phyloP scores from a whole-genome alignment of 1,139 yeast genomes.

The Candida sp. region DNA sequence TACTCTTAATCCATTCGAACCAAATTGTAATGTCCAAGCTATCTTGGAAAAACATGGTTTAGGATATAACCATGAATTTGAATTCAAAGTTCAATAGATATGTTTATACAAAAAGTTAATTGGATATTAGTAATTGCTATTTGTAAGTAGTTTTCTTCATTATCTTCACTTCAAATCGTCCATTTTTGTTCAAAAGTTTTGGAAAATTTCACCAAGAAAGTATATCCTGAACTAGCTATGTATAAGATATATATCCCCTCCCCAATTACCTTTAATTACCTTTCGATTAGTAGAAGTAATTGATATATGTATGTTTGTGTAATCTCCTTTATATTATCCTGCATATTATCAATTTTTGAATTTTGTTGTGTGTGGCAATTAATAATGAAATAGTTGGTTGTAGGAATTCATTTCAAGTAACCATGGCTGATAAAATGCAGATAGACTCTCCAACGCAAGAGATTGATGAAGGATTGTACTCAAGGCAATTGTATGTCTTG shows the following conservation, averaged over 20 bases:
- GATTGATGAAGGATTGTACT: constrained; percentile 86
- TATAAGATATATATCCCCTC: too few relatives aligned
- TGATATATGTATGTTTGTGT: neutral
- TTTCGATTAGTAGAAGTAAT: too few relatives aligned
- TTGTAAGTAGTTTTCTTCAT: too few relatives aligned
- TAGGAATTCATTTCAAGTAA: neutral
- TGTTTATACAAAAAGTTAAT: neutral
- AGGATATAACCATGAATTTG: constrained; percentile 2
- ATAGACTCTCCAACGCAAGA: constrained; percentile 50
- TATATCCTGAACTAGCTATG: too few relatives aligned
- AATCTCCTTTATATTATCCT: neutral
- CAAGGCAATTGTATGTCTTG: constrained; percentile 90
- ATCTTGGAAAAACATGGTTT: constrained; percentile 8
- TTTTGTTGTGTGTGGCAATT: neutral
- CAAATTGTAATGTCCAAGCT: constrained; percentile 8
- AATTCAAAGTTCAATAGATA: neutral
- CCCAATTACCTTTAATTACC: too few relatives aligned
- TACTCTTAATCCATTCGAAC: constrained; percentile 5
- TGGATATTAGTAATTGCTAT: too few relatives aligned
- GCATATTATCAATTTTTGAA: neutral
- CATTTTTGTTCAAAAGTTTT: too few relatives aligned
- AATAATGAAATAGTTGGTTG: neutral
- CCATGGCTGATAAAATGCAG: constrained; percentile 40
- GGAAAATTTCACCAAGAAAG: too few relatives aligned
- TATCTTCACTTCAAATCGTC: too few relatives aligned